A percentile compares a stretch with the other conserved stretches of the same genome.
phyloP scores from a whole-genome alignment of 768 basidiomycete species.

The Naematelia aurantialba region DNA sequence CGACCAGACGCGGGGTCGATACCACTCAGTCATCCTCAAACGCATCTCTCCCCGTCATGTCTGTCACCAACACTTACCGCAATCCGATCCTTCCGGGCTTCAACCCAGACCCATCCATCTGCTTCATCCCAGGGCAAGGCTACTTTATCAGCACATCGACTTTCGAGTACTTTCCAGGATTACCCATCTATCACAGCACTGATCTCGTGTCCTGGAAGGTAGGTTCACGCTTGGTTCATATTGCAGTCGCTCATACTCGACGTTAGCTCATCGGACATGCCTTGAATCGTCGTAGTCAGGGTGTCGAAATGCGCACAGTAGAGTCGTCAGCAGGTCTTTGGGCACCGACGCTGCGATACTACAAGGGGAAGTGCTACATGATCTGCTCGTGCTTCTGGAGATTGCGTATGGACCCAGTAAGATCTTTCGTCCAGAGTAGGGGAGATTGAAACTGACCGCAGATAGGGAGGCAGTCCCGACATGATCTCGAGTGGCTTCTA shows the following conservation, averaged over 20 bases:
- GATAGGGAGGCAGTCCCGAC: not conserved
- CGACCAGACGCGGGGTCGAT: no score
- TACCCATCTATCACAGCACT: conserved; percentile 33
- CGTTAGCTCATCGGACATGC: conserved; percentile 22
- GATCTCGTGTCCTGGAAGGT: conserved; percentile 35
- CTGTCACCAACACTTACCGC: conserved; percentile 8
- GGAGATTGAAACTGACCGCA: not conserved
- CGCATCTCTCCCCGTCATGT: no score
- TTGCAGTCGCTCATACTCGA: not conserved
- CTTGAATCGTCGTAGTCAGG: conserved; percentile 21
- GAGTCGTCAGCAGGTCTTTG: conserved; percentile 21
- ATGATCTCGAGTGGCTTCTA: conserved; percentile 23
- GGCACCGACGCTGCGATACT: conserved; percentile 32
- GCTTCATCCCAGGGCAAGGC: conserved; percentile 13
- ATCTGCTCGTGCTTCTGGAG: conserved; percentile 4
- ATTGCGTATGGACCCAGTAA: not conserved
- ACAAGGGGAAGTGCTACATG: conserved; percentile 23
- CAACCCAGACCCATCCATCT: conserved; percentile 43
- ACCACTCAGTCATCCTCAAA: no score
- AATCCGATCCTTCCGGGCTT: conserved; percentile 44
- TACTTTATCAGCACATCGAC: conserved; percentile 39
- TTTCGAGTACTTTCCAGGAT: conserved; percentile 40
- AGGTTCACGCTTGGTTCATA: not conserved
- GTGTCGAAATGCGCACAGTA: conserved; percentile 18
- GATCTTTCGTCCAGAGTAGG: no score